Base-by-base conservation (phyloP, 129 eudicot genomes). In the Scalesia atractyloides region DNA sequence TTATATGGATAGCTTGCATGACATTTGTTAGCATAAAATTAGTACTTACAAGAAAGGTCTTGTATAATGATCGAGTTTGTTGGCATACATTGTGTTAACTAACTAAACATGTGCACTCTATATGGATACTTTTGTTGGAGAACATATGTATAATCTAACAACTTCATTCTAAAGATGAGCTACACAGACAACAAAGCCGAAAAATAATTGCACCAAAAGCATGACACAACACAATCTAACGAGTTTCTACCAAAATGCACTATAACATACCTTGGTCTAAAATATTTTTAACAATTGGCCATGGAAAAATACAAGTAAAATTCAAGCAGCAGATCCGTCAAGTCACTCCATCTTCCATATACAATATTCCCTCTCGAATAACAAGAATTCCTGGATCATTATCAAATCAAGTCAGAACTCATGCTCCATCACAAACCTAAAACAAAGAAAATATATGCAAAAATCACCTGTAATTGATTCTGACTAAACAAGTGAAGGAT, bases 381-480 rank as follows among this genome's bases (percentile, higher is more conserved):
- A 64, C 49, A 94, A 79, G 34, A 94, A 87, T 75, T 93, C 98
- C 96, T 92, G 87, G 14, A 58, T 33, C 41, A 63, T 62, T 62
- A 43, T 5, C 26, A n/a, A 56, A 36, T 26, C 1, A 54, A 44
- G 39, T 39, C 26, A 49, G 17, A 58, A 60, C 53, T 26, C 17
- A 58, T 2, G 36, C 19, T 18, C 20, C 70, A 19, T 66, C 34
- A 69, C 49, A 72, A 11, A 5, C 48, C 19, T 13, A 70, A 13
- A 73, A 72, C 16, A 18, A 10, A 15, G 5, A 60, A 37, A 12
- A 17, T 16, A 5, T 53, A 46, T 19, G 46, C 9, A 39, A n/a
- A n/a, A 47, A 64, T 77, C 47, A 92, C 96, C 98, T 94, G 99
- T 80, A 90, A 71, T 61, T 94, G 99, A 57, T 84, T 86, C 82